These are phyloP conservation scores for Primulina tabacum DNA, from an alignment of 257 asterid genomes.

Conservation along the genomic window DNA sequence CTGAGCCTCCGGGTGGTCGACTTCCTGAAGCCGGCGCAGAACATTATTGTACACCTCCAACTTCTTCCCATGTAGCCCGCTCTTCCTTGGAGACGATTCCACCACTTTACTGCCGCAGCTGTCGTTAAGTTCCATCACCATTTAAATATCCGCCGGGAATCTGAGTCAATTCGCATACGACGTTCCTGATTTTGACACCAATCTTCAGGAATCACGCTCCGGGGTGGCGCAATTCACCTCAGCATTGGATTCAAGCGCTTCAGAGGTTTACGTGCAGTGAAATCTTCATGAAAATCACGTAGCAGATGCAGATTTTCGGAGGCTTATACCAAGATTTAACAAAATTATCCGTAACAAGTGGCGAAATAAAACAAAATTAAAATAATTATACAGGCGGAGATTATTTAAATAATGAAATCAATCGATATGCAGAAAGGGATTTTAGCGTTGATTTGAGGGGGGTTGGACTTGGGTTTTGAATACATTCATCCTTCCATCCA, in stretches of 20 bases:
- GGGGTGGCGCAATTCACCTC: slow-evolving; percentile 15
- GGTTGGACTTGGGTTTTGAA: slow-evolving; percentile 24
- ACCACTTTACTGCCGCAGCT: slow-evolving; percentile 76
- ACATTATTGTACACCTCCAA: slow-evolving; percentile 89
- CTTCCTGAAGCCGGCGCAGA: slow-evolving; percentile 76
- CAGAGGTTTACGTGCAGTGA: slow-evolving; percentile 23
- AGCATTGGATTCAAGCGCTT: slow-evolving; percentile 23
- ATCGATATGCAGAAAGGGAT: background rate
- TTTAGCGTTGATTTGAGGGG: too few relatives aligned
- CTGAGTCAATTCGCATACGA: background rate
- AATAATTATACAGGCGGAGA: background rate
- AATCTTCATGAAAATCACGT: slow-evolving; percentile 21
- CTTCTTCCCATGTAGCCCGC: slow-evolving; percentile 54
- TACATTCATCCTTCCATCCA: slow-evolving; percentile 32
- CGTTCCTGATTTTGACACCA: slow-evolving; percentile 20
- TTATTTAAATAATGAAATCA: slow-evolving; percentile 1
- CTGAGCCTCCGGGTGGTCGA: slow-evolving; percentile 56
- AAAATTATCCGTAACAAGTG: background rate
- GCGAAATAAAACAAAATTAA: background rate
- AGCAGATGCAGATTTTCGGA: slow-evolving; percentile 24
- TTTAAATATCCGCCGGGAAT: slow-evolving; percentile 27
- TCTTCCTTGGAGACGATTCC: slow-evolving; percentile 46
- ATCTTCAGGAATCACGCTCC: slow-evolving; percentile 11
- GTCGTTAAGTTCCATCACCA: slow-evolving; percentile 84
- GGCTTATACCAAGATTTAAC: slow-evolving; percentile 10